phyloP scores from a whole-genome alignment of 1,284 basidiomycete genomes.

The Psilocybe mexicana region DNA sequence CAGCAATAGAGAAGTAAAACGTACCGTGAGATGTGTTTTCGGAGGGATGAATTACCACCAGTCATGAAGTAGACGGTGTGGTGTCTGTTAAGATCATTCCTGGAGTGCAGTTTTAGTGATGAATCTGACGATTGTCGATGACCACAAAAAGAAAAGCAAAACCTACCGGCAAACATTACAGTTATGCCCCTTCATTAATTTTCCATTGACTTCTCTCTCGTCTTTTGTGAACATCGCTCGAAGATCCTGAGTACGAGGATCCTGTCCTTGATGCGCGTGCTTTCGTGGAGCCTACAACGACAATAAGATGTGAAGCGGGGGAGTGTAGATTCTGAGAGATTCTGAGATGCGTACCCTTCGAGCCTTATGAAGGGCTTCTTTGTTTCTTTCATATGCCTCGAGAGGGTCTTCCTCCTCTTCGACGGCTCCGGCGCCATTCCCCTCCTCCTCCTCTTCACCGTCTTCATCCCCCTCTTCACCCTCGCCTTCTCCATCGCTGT shows the following conservation, averaged over 20 bases:
- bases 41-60: neutral
- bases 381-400: too few relatives aligned
- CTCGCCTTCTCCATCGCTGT: too few relatives aligned
- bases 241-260: conserved; percentile 16
- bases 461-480: too few relatives aligned
- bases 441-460: too few relatives aligned
- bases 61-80: neutral
- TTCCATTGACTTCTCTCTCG: conserved; percentile 2
- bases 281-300: conserved; percentile 2
- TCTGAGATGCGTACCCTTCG: too few relatives aligned
- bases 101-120: conserved; percentile 5
- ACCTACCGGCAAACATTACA: conserved; percentile 21
- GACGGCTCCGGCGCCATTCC: too few relatives aligned
- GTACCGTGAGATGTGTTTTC: too few relatives aligned
- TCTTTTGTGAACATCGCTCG: conserved; percentile 14
- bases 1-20: too few relatives aligned
- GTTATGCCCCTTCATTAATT: conserved; percentile 7
- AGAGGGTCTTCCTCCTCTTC: too few relatives aligned
- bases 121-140: neutral
- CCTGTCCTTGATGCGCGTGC: conserved; percentile 16
- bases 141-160: neutral
- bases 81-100: neutral
- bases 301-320: too few relatives aligned
- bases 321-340: too few relatives aligned
- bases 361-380: too few relatives aligned